phyloP scores from a whole-genome alignment of 768 basidiomycete genomes.

The Pisolithus orientalis region DNA sequence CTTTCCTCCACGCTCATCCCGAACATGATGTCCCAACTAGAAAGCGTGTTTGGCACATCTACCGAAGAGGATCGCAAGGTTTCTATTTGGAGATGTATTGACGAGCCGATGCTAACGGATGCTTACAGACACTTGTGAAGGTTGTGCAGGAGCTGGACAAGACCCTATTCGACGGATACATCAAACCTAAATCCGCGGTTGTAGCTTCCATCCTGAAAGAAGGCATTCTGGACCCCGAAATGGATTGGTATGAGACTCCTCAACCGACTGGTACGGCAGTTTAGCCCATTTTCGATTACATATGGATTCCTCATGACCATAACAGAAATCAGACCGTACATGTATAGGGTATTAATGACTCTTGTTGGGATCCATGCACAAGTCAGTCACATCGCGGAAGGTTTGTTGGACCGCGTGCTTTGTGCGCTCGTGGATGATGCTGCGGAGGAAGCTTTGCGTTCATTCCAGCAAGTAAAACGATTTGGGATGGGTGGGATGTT shows the following conservation, averaged over 20 bases:
- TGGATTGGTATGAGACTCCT: conserved; percentile 94
- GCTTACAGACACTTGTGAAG: conserved; percentile 57
- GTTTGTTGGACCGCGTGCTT: conserved; percentile 76
- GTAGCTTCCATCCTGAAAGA: conserved; percentile 62
- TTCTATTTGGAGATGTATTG: conserved; percentile 5
- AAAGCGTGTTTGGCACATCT: conserved; percentile 65
- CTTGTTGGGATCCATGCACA: conserved; percentile 92
- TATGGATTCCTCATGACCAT: conserved; percentile 1
- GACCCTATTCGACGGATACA: conserved; percentile 83
- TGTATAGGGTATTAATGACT: conserved; percentile 82
- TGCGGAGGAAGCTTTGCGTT: conserved; percentile 74
- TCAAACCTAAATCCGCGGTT: conserved; percentile 71
- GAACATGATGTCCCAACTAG: conserved; percentile 73
- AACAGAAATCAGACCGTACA: conserved; percentile 89
- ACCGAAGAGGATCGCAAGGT: conserved; percentile 72
- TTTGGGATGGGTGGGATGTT: conserved; percentile 99
- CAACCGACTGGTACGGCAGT: conserved; percentile 74
- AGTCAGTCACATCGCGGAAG: conserved; percentile 73
- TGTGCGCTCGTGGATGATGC: conserved; percentile 77
- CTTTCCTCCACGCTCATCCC: conserved; percentile 69
- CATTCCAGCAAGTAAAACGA: conserved; percentile 82
- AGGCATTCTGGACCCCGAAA: conserved; percentile 72
- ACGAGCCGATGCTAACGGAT: neutral
- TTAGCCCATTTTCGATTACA: neutral
- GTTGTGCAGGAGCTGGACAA: conserved; percentile 82